Evolutionary conservation across 169 alveolate species (phyloP).

Genomic region (Plasmodium inui): DNA sequence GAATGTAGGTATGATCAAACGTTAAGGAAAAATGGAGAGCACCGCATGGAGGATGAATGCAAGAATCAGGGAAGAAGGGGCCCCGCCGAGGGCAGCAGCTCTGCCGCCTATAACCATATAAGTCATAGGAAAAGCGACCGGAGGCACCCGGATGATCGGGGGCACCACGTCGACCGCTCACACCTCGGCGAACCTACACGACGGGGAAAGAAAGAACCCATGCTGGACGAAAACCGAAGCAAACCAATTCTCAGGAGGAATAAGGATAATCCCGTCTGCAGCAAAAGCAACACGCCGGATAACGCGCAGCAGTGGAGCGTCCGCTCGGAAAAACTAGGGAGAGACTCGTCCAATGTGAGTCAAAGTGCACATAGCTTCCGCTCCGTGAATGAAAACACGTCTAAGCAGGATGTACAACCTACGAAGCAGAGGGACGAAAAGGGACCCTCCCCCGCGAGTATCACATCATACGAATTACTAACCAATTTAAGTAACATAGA

Average conservation of each 20-base stretch:
- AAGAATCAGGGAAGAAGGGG: neutral
- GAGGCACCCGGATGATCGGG: neutral
- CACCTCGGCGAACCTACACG: neutral
- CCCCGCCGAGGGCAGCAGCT: neutral
- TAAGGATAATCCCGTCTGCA: neutral
- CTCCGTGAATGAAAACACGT: slow-evolving; percentile 10
- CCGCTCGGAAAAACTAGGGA: neutral
- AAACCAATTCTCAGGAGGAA: neutral
- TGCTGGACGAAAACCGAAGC: neutral
- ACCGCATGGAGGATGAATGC: slow-evolving; percentile 1
- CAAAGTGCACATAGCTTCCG: slow-evolving; percentile 8
- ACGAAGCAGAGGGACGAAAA: neutral
- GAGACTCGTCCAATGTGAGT: slow-evolving; percentile 18
- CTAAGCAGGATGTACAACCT: neutral
- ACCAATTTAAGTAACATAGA: slow-evolving; percentile 39
- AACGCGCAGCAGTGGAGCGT: neutral
- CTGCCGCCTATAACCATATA: neutral
- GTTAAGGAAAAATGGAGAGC: neutral
- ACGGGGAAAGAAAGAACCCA: neutral
- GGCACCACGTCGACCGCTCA: neutral
- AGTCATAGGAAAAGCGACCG: slow-evolving; percentile 1
- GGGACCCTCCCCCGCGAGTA: neutral
- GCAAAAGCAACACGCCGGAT: neutral
- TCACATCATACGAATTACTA: slow-evolving; percentile 21
- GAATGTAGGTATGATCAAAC: neutral